These are phyloP conservation scores for Xylariaceae sp. DNA, from an alignment of 2,329 filamentous ascomycete species.

Conservation along the genomic window DNA sequence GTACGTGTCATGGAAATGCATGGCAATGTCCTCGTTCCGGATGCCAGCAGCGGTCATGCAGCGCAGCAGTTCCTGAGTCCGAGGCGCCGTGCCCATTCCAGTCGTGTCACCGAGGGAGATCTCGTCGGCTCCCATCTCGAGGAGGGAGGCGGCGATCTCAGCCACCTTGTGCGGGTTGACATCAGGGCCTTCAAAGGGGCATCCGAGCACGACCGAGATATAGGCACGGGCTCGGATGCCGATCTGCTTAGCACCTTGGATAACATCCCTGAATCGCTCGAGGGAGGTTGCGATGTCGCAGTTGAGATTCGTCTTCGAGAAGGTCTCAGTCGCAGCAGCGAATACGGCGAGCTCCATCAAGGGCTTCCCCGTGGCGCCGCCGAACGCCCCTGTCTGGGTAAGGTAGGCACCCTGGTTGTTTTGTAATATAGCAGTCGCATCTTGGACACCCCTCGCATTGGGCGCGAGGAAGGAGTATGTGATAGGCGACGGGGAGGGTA, in stretches of 20 bases:
- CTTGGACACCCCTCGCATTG: slow-evolving; percentile 66
- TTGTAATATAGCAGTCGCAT: slow-evolving; percentile 51
- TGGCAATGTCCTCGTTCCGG: slow-evolving; percentile 50
- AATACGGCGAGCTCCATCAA: slow-evolving; percentile 72
- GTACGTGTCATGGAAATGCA: slow-evolving; percentile 70
- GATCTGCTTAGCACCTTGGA: slow-evolving; percentile 58
- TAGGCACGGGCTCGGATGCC: slow-evolving; percentile 69
- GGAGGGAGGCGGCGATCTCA: slow-evolving; percentile 60
- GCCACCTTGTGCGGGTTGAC: slow-evolving; percentile 59
- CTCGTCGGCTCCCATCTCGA: slow-evolving; percentile 86
- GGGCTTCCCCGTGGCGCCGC: slow-evolving; percentile 39
- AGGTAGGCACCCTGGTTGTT: slow-evolving; percentile 45
- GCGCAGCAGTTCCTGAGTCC: slow-evolving; percentile 40
- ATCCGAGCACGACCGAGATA: slow-evolving; percentile 75
- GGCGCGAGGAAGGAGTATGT: slow-evolving; percentile 78
- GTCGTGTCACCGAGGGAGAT: slow-evolving; percentile 88
- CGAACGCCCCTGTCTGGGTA: slow-evolving; percentile 44
- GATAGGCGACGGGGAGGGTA: slow-evolving; percentile 50
- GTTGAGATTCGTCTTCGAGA: slow-evolving; percentile 77
- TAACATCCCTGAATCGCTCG: slow-evolving; percentile 62
- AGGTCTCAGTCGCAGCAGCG: slow-evolving; percentile 73
- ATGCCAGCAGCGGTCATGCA: slow-evolving; percentile 47
- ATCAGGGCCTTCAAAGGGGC: slow-evolving; percentile 65
- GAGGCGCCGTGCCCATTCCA: slow-evolving; percentile 66
- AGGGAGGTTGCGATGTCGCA: slow-evolving; percentile 71